phyloP scores from a whole-genome alignment of 2,329 filamentous ascomycete species.

The Fusarium sororula region DNA sequence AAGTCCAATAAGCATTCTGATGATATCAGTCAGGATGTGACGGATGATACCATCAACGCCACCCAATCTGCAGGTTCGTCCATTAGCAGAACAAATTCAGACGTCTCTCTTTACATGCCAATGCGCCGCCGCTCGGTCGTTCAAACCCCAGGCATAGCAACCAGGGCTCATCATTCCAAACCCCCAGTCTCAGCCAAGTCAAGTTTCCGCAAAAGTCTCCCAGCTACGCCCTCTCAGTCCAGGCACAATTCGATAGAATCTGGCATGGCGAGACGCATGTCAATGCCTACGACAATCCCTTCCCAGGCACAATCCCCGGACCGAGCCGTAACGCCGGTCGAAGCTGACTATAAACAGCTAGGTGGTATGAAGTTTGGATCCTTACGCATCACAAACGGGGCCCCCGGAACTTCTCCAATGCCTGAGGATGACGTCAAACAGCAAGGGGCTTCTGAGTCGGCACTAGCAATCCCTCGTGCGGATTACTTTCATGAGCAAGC shows the following conservation, averaged over 20 bases:
- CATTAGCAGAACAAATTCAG: constrained; percentile 53
- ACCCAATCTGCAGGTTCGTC: constrained; percentile 28
- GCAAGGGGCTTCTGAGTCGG: constrained; percentile 11
- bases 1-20: constrained; percentile 21
- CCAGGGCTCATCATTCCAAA: constrained; percentile 47
- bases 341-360: constrained; percentile 66
- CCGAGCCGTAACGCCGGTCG: constrained; percentile 54
- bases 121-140: constrained; percentile 59
- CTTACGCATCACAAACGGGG: constrained; percentile 69
- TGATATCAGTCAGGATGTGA: constrained; percentile 30
- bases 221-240: constrained; percentile 50
- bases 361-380: constrained; percentile 71
- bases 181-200: constrained; percentile 41
- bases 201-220: constrained; percentile 51
- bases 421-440: constrained; percentile 27
- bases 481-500: constrained; percentile 19
- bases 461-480: neutral
- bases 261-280: constrained; percentile 45
- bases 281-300: constrained; percentile 44
- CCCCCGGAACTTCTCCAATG: constrained; percentile 57
- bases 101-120: constrained; percentile 58
- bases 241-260: constrained; percentile 53
- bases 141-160: constrained; percentile 61
- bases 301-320: constrained; percentile 28
- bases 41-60: constrained; percentile 33